phyloP scores from a whole-genome alignment of 805 yeast species.

The Teunomyces stri region DNA sequence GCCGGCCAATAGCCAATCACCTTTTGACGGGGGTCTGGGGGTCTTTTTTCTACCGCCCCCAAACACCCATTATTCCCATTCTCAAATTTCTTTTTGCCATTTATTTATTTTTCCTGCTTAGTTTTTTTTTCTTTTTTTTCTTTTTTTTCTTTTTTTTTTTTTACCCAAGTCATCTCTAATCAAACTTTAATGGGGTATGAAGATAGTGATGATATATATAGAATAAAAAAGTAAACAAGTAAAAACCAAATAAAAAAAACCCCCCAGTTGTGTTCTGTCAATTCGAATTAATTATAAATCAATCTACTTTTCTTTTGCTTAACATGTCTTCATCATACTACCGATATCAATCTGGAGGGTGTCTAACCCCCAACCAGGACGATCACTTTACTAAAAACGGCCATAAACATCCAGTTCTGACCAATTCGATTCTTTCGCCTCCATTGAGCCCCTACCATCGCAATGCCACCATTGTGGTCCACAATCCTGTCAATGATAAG shows the following conservation, averaged over 20 bases:
- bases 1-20: no score
- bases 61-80: not conserved
- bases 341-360: constrained; percentile 16
- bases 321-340: not conserved
- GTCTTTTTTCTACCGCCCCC: not conserved
- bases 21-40: no score
- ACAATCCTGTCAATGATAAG: constrained; percentile 8
- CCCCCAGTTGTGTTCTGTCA: not conserved
- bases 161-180: constrained; percentile 2
- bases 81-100: not conserved
- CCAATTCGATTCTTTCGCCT: constrained; percentile 25
- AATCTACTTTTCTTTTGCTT: not conserved
- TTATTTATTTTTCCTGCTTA: not conserved
- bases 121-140: not conserved
- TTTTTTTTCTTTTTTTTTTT: not conserved
- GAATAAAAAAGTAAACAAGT: constrained; percentile 3
- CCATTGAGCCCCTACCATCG: constrained; percentile 23
- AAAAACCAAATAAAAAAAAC: not conserved
- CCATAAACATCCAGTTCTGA: constrained; percentile 2
- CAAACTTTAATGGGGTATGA: constrained; percentile 5
- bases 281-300: constrained; percentile 2
- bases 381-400: constrained; percentile 7
- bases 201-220: constrained; percentile 3
- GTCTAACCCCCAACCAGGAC: constrained; percentile 27
- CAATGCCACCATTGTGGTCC: constrained; percentile 5